A percentile compares a stretch with the other conserved stretches of the same genome.
phyloP scores from a whole-genome alignment of 202 grass and related monocot genomes.

The Brachypodium distachyon region DNA sequence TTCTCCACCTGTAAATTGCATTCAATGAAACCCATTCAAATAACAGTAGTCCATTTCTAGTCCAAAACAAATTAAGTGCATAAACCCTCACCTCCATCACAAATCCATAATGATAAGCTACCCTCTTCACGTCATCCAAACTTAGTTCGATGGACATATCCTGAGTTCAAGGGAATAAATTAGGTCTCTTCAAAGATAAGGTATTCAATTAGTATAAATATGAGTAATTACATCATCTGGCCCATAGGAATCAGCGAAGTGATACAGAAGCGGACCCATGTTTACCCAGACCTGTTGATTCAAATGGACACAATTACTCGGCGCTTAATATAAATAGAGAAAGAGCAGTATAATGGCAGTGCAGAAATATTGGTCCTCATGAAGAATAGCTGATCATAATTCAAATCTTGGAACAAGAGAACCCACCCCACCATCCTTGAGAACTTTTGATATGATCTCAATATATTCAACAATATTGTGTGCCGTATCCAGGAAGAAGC shows the following conservation, averaged over 20 bases:
- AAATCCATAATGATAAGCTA: slow-evolving; percentile 88
- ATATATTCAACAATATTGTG: slow-evolving; percentile 99
- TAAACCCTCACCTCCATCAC: slow-evolving; percentile 64
- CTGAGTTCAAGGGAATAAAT: slow-evolving; percentile 44
- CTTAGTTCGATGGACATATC: slow-evolving; percentile 97
- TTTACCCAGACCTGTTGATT: slow-evolving; percentile 88
- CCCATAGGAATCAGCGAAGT: slow-evolving; percentile 85
- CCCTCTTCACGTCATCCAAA: slow-evolving; percentile 94
- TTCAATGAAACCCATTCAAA: slow-evolving; percentile 10
- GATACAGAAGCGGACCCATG: slow-evolving; percentile 88
- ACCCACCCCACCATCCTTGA: slow-evolving; percentile 78
- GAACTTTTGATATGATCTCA: slow-evolving; percentile 84
- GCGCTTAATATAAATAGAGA: neutral
- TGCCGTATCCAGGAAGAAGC: slow-evolving; percentile 92
- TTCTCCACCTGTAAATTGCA: slow-evolving; percentile 55
- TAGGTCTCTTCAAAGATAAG: slow-evolving; percentile 14
- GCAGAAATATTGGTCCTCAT: slow-evolving; percentile 1
- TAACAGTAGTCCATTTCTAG: neutral
- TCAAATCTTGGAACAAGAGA: neutral
- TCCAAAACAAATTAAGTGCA: neutral
- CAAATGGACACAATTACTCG: slow-evolving; percentile 6
- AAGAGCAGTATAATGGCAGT: neutral
- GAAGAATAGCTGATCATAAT: neutral
- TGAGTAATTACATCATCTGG: slow-evolving; percentile 69
- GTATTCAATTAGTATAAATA: neutral